Evolutionary conservation across 2,329 filamentous ascomycete species (phyloP), one percentile per base, ranked within the genome.

Genomic region (Fusarium pilosicola): DNA sequence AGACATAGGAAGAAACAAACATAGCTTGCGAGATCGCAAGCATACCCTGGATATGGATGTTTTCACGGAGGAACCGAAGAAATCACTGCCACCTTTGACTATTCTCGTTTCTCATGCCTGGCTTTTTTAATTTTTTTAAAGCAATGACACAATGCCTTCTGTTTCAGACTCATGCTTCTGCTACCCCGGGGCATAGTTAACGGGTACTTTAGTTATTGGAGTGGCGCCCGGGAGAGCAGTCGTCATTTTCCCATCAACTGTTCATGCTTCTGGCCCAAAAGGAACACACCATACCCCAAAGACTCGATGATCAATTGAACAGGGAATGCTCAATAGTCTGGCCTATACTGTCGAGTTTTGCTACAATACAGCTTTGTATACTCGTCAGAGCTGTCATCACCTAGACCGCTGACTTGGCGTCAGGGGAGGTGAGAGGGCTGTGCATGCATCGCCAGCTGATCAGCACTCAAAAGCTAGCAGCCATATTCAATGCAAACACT

Each of bases 371-470:
- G 30, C 26, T 55, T 56, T 44, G 36, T 55, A 11, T 22, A 32
- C 30, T 24, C 28, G 28, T 18, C 22, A 52, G 30, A 58, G n/a
- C 32, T 60, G 38, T 34, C 55, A 55, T 44, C n/a, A 51, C 38
- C 59, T 44, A 65, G 59, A 60, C 63, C 46, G 49, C 41, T 54
- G 56, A 45, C 66, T 70, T 65, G 65, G 68, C 65, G 49, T 57
- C 65, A 66, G 68, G 68, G 72, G 70, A 74, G 24, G 41, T 48
- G 30, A 61, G 46, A 71, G 64, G 71, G 54, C 61, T 62, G 62
- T 74, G 63, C 71, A 70, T 74, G 60, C 61, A 60, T 66, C 57
- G 67, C 64, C 51, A 42, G 60, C 52, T 71, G 68, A 77, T 67
- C 61, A 45, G 57, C 70, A 51, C 34, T 28, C 48, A 69, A 62